Evolutionary conservation across 2,329 filamentous ascomycete genomes (phyloP).

Genomic region (Anthostomella pinea): DNA sequence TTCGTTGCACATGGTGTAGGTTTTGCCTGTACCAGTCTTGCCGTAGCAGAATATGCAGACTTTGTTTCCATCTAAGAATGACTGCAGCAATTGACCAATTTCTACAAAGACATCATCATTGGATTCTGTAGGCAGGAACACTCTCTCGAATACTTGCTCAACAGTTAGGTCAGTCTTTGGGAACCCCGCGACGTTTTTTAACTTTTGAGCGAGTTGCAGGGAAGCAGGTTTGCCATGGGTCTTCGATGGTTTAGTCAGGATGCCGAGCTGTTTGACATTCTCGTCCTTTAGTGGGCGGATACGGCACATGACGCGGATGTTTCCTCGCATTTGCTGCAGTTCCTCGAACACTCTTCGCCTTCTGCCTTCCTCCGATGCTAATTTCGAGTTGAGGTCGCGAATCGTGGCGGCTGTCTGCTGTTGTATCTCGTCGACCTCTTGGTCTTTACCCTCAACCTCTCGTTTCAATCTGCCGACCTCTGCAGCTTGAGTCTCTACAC

Average conservation of each 20-base stretch:
- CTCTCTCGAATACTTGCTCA: conserved; percentile 95
- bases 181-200: no score
- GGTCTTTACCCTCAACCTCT: no score
- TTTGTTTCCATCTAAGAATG: conserved; percentile 91
- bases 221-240: conserved; percentile 11
- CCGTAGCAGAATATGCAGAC: conserved; percentile 98
- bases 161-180: no score
- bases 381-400: no score
- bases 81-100: conserved; percentile 94
- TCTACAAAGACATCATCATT: conserved; percentile 90
- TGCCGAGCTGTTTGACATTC: conserved; percentile 55
- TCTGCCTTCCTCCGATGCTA: background rate
- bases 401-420: no score
- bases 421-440: no score
- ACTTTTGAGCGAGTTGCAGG: conserved; percentile 75
- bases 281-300: conserved; percentile 78
- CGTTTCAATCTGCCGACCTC: no score
- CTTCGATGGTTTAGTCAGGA: conserved; percentile 5
- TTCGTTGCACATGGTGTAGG: conserved; percentile 76
- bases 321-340: conserved; percentile 92
- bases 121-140: conserved; percentile 72
- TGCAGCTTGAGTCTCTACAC: no score
- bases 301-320: conserved; percentile 95
- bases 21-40: conserved; percentile 95
- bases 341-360: conserved; percentile 82